These are phyloP conservation scores for Podaxis rugospora DNA, from an alignment of 768 basidiomycete genomes.

Conservation along the genomic window DNA sequence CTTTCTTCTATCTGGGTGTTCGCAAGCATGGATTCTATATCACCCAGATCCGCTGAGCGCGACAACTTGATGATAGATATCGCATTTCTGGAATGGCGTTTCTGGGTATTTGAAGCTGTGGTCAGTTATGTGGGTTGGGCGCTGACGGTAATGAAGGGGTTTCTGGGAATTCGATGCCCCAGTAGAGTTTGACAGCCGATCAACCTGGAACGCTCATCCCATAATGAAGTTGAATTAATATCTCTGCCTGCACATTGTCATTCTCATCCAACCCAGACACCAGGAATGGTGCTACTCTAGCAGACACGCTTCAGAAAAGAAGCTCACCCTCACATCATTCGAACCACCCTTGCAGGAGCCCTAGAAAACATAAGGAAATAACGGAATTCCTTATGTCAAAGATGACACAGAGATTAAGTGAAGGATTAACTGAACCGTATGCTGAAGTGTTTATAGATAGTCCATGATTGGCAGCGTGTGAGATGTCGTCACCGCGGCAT, in stretches of 20 bases:
- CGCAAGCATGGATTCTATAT: neutral
- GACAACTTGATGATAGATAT: neutral
- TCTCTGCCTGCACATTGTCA: neutral
- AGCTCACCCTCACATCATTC: neutral
- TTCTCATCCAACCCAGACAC: neutral
- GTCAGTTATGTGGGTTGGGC: neutral
- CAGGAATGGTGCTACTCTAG: neutral
- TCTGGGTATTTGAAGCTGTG: neutral
- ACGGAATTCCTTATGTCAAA: neutral
- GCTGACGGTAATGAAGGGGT: neutral
- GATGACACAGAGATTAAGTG: neutral
- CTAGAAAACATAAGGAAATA: conserved; percentile 1
- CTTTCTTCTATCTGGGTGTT: neutral
- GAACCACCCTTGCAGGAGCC: neutral
- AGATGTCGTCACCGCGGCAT: conserved; percentile 7
- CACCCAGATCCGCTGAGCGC: neutral
- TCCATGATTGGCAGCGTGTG: neutral
- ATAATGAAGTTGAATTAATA: neutral
- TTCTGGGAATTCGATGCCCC: neutral
- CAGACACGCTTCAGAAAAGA: neutral
- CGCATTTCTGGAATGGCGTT: neutral
- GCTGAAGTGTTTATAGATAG: neutral
- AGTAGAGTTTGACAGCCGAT: conserved; percentile 3
- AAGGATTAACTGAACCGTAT: neutral
- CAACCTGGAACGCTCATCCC: conserved; percentile 3